Evolutionary conservation across 495 filamentous ascomycete genomes (phyloP).

Genomic region (Talaromyces proteolyticus): DNA sequence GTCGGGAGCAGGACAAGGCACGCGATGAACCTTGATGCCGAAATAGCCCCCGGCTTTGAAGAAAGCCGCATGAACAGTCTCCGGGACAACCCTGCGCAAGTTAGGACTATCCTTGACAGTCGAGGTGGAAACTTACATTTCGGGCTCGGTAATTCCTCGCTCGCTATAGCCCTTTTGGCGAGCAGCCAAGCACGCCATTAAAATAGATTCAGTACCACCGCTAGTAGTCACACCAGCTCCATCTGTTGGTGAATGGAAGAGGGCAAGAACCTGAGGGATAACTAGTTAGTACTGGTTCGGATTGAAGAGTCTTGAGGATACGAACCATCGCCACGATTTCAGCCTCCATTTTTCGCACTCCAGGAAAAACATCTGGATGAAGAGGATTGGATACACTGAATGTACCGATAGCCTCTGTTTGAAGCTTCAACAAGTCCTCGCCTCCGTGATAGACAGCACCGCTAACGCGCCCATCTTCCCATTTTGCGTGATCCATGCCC

Average conservation of each 20-base stretch:
- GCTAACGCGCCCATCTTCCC: conserved; percentile 93
- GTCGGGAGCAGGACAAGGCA: conserved; percentile 75
- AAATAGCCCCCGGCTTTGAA: conserved; percentile 94
- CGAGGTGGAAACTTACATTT: conserved; percentile 59
- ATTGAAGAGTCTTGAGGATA: conserved; percentile 2
- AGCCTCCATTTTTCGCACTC: conserved; percentile 98
- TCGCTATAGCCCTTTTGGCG: conserved; percentile 83
- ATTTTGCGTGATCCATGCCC: conserved; percentile 86
- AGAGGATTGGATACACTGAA: conserved; percentile 99
- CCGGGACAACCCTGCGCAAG: conserved; percentile 71
- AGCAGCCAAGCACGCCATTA: conserved; percentile 88
- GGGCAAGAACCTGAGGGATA: conserved; percentile 66
- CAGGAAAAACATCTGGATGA: conserved; percentile 97
- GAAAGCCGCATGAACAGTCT: conserved; percentile 94
- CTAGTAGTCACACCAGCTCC: conserved; percentile 87
- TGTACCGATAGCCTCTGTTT: conserved; percentile 84
- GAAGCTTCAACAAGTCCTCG: conserved; percentile 72
- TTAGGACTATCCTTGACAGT: background rate
- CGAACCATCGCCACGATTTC: conserved; percentile 92
- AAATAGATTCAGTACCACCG: conserved; percentile 91
- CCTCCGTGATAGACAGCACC: conserved; percentile 97
- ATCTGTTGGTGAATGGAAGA: conserved; percentile 86
- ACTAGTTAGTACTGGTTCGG: too few relatives aligned
- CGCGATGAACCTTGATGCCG: conserved; percentile 88
- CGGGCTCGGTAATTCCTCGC: conserved; percentile 83